phyloP scores from a whole-genome alignment of 306 rosid genomes.

The Ochetophila trinervis region DNA sequence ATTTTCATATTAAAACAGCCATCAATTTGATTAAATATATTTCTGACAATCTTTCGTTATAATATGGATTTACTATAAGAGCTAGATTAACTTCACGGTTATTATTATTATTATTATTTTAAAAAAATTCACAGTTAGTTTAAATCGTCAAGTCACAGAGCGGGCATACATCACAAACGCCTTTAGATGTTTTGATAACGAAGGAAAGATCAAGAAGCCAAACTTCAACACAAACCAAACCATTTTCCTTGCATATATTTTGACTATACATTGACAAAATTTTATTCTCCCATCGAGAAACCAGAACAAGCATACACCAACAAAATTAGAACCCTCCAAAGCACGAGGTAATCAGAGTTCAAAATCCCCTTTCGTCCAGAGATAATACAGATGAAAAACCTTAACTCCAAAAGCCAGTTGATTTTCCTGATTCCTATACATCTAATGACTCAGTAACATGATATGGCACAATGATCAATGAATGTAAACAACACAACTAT shows the following conservation, averaged over 20 bases:
- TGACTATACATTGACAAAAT: conserved; percentile 24
- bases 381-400: background rate
- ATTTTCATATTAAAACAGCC: no score
- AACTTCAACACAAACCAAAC: no score
- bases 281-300: background rate
- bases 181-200: no score
- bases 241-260: background rate
- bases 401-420: background rate
- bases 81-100: no score
- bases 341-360: background rate
- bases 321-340: conserved; percentile 11
- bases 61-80: no score
- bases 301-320: conserved; percentile 17
- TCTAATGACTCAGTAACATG: conserved; percentile 20
- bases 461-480: background rate
- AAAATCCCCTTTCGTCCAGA: background rate
- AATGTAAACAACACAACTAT: background rate
- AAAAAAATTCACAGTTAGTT: no score
- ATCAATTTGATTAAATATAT: no score
- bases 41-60: no score
- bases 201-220: no score
- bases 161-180: no score
- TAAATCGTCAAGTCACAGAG: no score
- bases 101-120: no score
- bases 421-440: conserved; percentile 20